Base-by-base conservation (phyloP, 140 eudicot species). In the Ambrosia hybrid region DNA sequence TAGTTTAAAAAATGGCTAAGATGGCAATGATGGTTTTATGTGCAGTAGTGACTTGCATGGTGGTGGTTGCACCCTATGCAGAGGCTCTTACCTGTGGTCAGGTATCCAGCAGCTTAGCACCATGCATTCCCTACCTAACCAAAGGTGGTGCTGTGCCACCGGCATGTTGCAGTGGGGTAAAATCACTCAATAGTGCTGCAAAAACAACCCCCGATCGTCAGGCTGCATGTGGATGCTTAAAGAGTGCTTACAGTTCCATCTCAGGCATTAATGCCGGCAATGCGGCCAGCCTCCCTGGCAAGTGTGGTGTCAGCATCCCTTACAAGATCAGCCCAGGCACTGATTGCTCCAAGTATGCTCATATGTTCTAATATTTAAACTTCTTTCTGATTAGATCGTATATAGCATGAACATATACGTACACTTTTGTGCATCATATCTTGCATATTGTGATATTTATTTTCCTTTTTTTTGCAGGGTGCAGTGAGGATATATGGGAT, bases 291-390 rank as follows among this genome's bases (percentile, higher is more conserved):
- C 84, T 83, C 46, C 76, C 81, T 3, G 33, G 78, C 13, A 37
- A 65, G 14, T 83, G 87, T 51, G 81, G 81, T 38, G 80, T 83
- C 58, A 51, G 11, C 66, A 38, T 78, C 55, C 86, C 86, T 45
- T 82, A 78, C 81, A 48, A 74, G 77, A 73, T 78, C 61, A 82
- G 78, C 80, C 83, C 83, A 39, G 11, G 21, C 75, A 69, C 71
- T 2, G 86, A 82, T 43, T 82, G 86, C 80, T 6, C 62, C 78
- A 82, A 57, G 86, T 82, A 73, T 4, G 70, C 41, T 7, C 15
- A 59, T 9, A 9, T 16, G 53, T 21, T 46, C 59, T 49, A 51
- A 6, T 21, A 3, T 58, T 11, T n/a, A n/a, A n/a, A n/a, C n/a
- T n/a, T n/a, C n/a, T n/a, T n/a, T n/a, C 0, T 41, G 30, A 21